Evolutionary conservation across 179 eudicot genomes (phyloP).

Genomic region (Drosera spatulata): DNA sequence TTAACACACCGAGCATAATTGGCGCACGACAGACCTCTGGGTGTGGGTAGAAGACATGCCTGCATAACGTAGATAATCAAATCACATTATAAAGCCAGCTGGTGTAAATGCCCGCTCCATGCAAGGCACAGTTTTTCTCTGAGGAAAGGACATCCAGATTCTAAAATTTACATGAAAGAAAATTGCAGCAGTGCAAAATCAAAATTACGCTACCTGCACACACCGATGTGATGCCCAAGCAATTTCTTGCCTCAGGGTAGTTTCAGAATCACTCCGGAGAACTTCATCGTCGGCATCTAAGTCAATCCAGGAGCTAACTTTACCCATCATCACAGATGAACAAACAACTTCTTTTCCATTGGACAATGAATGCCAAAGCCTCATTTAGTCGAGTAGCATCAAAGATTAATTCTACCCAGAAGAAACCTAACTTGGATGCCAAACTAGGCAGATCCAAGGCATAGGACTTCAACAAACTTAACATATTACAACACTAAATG

Average conservation of each 20-base stretch:
- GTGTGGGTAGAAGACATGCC: conserved; percentile 98
- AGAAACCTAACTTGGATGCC: no score
- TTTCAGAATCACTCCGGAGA: conserved; percentile 72
- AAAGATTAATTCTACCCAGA: no score
- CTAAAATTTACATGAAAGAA: no score
- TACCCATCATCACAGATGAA: conserved; percentile 28
- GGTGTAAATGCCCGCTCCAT: neutral
- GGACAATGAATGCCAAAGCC: neutral
- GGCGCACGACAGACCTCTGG: conserved; percentile 64
- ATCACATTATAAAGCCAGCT: neutral
- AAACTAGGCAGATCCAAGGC: no score
- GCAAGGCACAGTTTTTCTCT: no score
- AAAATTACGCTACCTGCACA: conserved; percentile 45
- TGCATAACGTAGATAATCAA: conserved; percentile 14
- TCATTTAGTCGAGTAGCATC: no score
- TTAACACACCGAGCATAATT: conserved; percentile 95
- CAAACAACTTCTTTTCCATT: neutral
- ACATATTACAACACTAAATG: no score
- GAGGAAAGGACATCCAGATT: no score
- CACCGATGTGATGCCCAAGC: conserved; percentile 99
- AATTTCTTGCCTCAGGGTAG: conserved; percentile 65
- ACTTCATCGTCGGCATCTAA: conserved; percentile 83
- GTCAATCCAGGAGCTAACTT: conserved; percentile 94
- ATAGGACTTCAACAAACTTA: no score
- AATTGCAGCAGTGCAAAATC: neutral